These are phyloP conservation scores for Talaromyces sp. DNA, from an alignment of 2,329 filamentous ascomycete species.

Conservation along the genomic window DNA sequence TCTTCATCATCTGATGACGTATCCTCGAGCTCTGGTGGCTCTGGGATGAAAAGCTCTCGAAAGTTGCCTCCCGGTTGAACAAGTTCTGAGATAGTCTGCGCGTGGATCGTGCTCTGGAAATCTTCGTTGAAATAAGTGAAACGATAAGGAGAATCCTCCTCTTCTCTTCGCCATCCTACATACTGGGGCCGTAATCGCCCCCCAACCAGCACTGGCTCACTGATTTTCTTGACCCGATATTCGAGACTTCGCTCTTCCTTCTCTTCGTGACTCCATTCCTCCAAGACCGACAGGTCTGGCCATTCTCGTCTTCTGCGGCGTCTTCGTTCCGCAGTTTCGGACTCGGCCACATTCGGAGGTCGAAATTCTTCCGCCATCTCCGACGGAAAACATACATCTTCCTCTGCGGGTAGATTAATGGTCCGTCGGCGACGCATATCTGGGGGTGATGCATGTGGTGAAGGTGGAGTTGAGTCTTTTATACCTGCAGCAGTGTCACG, in stretches of 20 bases:
- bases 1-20: conserved; percentile 60
- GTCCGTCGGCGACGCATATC: conserved; percentile 49
- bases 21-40: conserved; percentile 69
- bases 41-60: conserved; percentile 81
- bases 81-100: conserved; percentile 88
- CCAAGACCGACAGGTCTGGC: conserved; percentile 78
- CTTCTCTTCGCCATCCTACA: conserved; percentile 75
- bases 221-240: conserved; percentile 82
- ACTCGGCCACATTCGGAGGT: conserved; percentile 44
- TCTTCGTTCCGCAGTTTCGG: conserved; percentile 36
- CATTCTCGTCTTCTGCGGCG: conserved; percentile 66
- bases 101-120: conserved; percentile 91
- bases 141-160: conserved; percentile 85
- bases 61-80: conserved; percentile 81
- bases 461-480: conserved; percentile 29
- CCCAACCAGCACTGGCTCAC: conserved; percentile 86
- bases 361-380: conserved; percentile 73
- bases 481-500: not conserved
- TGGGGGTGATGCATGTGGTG: conserved; percentile 31
- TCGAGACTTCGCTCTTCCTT: conserved; percentile 82
- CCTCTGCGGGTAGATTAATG: conserved; percentile 62
- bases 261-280: conserved; percentile 86
- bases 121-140: conserved; percentile 99
- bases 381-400: conserved; percentile 88
- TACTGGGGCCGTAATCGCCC: conserved; percentile 78